Percentiles rank a stretch among this genome's conserved stretches.
These are phyloP conservation scores for Phytopythium sindhum DNA, from an alignment of 352 stramenopile species.

Conservation along the genomic window DNA sequence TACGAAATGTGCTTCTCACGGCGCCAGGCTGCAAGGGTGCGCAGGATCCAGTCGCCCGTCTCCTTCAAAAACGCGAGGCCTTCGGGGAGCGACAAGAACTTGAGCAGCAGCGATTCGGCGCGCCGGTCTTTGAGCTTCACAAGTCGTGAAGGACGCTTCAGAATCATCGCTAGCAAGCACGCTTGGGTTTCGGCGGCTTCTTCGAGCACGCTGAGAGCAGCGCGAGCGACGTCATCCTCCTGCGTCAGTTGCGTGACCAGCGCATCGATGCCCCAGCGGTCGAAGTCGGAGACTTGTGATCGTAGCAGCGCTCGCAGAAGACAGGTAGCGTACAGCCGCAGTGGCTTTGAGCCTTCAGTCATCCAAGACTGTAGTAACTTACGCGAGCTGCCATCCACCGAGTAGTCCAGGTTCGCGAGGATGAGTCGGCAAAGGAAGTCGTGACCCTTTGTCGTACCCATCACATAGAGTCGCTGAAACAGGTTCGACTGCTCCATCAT, in stretches of 20 bases:
- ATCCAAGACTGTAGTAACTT: constrained; percentile 89
- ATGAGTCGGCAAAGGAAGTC: constrained; percentile 88
- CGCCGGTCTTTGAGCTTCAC: constrained; percentile 79
- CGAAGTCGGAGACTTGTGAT: constrained; percentile 85
- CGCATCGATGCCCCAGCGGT: constrained; percentile 85
- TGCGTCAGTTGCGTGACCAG: constrained; percentile 84
- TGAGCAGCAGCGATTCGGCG: constrained; percentile 78
- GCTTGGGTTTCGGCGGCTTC: constrained; percentile 81
- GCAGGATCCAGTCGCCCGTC: constrained; percentile 79
- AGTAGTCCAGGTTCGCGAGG: constrained; percentile 87
- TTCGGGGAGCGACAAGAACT: constrained; percentile 78
- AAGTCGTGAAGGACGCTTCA: constrained; percentile 71
- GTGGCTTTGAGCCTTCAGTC: constrained; percentile 75
- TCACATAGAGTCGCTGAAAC: constrained; percentile 84
- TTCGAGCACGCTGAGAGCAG: constrained; percentile 84
- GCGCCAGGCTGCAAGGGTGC: constrained; percentile 70
- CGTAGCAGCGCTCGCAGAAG: constrained; percentile 76
- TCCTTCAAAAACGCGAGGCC: constrained; percentile 78
- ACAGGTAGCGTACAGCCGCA: constrained; percentile 84
- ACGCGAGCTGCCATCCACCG: constrained; percentile 80
- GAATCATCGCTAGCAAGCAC: constrained; percentile 82
- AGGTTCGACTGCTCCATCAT: constrained; percentile 91
- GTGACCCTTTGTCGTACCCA: constrained; percentile 85
- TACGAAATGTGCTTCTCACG: constrained; percentile 86
- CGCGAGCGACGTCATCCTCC: constrained; percentile 81